A percentile compares a stretch with the other conserved stretches of the same genome.
These are phyloP conservation scores for Fusarium chlamydosporum DNA, from an alignment of 2,329 filamentous ascomycete genomes.

Conservation along the genomic window DNA sequence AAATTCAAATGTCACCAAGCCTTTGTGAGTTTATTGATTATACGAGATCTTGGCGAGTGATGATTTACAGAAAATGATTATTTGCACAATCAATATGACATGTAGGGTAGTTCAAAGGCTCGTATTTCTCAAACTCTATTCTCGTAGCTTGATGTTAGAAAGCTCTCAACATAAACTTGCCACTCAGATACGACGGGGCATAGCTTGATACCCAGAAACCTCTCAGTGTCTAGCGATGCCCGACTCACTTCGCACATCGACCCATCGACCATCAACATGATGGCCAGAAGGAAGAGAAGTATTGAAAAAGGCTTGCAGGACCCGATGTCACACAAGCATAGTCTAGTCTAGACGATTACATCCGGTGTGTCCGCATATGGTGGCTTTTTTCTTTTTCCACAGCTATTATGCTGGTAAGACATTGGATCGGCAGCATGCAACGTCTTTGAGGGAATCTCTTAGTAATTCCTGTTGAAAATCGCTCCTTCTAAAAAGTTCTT, in stretches of 20 bases:
- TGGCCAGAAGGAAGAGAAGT: background rate
- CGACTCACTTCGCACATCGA: background rate
- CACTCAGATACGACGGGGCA: constrained; percentile 9
- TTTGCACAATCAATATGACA: rapidly evolving
- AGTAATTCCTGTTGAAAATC: constrained; percentile 1
- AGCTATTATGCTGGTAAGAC: constrained; percentile 23
- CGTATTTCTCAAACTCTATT: constrained; percentile 15
- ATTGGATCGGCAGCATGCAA: constrained; percentile 20
- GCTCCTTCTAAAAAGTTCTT: constrained; percentile 5
- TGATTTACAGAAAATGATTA: background rate
- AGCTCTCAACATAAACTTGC: background rate
- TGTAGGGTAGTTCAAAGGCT: background rate
- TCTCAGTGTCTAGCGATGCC: background rate
- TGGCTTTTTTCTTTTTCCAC: constrained; percentile 7
- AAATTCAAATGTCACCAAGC: background rate
- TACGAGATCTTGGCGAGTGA: background rate
- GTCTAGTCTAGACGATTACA: background rate
- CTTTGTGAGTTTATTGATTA: background rate
- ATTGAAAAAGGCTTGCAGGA: constrained; percentile 17
- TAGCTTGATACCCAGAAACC: constrained; percentile 26
- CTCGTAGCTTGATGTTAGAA: background rate
- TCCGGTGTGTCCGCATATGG: constrained; percentile 22
- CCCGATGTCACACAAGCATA: constrained; percentile 31
- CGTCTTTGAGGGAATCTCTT: background rate
- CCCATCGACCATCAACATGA: constrained; percentile 1